Conservation (phyloP, 192 early-diverging fungal genomes). For the Haplosporangium gracile region DNA sequence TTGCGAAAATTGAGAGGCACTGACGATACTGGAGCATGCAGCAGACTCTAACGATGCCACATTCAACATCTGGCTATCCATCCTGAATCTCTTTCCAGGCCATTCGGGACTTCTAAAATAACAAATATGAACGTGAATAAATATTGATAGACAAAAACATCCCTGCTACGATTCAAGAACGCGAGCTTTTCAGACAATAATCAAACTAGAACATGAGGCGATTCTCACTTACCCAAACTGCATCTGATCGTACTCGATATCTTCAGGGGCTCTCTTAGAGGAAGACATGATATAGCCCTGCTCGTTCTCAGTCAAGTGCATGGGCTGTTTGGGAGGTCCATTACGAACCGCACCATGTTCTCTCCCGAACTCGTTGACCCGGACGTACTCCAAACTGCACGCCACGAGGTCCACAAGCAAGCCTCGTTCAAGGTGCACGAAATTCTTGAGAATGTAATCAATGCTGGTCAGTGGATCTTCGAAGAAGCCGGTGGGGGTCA, state of each 20-base stretch:
- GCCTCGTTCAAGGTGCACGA: slow-evolving; percentile 23
- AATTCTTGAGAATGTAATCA: slow-evolving; percentile 15
- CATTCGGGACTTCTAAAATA: neutral
- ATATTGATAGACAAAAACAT: neutral
- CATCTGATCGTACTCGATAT: slow-evolving; percentile 13
- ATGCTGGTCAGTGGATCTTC: slow-evolving; percentile 15
- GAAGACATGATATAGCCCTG: neutral
- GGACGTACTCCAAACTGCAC: slow-evolving; percentile 4
- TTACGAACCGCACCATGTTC: neutral
- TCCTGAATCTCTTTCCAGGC: slow-evolving; percentile 8
- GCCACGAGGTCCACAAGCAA: slow-evolving; percentile 7
- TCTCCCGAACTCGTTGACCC: neutral
- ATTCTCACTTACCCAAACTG: neutral
- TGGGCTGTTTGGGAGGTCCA: neutral
- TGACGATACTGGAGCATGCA: slow-evolving; percentile 34
- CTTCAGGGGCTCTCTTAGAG: slow-evolving; percentile 18
- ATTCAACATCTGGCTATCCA: neutral
- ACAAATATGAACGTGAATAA: neutral
- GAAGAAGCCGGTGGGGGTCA: slow-evolving; percentile 11
- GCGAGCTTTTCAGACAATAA: neutral
- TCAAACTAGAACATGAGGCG: neutral
- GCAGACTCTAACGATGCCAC: slow-evolving; percentile 29
- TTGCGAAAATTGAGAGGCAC: slow-evolving; percentile 32
- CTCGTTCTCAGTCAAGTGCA: neutral
- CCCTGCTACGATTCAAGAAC: too few relatives aligned